These are phyloP conservation scores for Ophiostoma montium DNA, from an alignment of 2,329 filamentous ascomycete species.

Conservation along the genomic window DNA sequence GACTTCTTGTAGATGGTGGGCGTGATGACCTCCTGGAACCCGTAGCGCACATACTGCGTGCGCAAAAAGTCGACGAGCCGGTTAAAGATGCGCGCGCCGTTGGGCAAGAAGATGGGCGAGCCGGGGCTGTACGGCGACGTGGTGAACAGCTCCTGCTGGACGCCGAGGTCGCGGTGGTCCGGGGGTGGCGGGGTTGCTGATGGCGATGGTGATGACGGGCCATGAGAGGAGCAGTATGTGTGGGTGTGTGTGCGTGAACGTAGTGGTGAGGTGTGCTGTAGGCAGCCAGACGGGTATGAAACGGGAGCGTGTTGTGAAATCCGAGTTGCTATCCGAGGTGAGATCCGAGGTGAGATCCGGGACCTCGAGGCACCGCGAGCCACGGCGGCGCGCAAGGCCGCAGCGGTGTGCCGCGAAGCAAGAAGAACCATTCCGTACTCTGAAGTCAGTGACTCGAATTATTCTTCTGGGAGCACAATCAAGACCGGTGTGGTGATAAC, in stretches of 20 bases:
- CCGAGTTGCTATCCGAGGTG: no score
- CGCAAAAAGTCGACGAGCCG: constrained; percentile 70
- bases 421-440: constrained; percentile 17
- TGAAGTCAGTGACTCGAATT: no score
- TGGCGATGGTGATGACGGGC: constrained; percentile 12
- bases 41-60: constrained; percentile 70
- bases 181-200: constrained; percentile 16
- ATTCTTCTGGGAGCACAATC: no score
- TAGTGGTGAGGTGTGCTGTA: no score
- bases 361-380: neutral
- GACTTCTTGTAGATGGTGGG: constrained; percentile 85
- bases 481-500: no score
- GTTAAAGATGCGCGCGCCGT: constrained; percentile 72
- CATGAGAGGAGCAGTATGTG: constrained; percentile 20
- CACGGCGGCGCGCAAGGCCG: constrained; percentile 7
- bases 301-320: neutral
- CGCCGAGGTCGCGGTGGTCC: constrained; percentile 46
- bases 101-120: constrained; percentile 71
- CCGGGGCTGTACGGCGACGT: constrained; percentile 70
- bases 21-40: constrained; percentile 78
- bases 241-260: neutral
- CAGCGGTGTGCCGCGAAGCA: constrained; percentile 14
- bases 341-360: no score
- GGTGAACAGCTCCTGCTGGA: constrained; percentile 63
- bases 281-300: no score